Evolutionary conservation across 169 alveolate genomes (phyloP), one percentile per base, ranked within the genome.

Genomic region (Babesia ovata): DNA sequence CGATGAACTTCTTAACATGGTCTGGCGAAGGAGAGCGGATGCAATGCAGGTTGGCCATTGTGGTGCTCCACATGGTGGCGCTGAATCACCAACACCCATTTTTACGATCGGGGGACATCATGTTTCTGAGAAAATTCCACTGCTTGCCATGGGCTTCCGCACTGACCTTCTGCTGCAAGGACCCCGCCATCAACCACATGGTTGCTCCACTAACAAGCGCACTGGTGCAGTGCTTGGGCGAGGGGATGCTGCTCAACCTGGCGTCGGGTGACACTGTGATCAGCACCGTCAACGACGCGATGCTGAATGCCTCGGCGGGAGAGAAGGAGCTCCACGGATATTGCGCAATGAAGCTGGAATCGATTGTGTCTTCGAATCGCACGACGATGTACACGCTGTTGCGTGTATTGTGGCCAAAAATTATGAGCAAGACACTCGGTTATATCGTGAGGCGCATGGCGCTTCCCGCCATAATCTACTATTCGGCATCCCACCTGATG

Each of bases 111-210:
- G 67, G 60, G 49, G 88, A 70, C 24, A 58, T 81, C 22, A 26
- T 59, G 19, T 63, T 44, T 28, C 19, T 81, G 62, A 63, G 88
- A 33, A 58, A 59, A 46, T 46, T 81, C 39, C 76, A 71, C 78
- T 29, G 79, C 28, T 53, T 81, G 28, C 88, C 88, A 3, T 81
- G 88, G 88, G 61, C 57, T 12, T 74, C 88, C 2, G 84, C 79
- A 36, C 17, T 81, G 28, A 13, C 61, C 16, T 81, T 63, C 48
- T 81, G 88, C 33, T 49, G 74, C 21, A 49, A 16, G 11, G 88
- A 81, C 46, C 70, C 63, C 2, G 73, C 52, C 29, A 59, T 49
- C 28, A 62, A 56, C 69, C 57, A 73, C 79, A 60, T 81, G 62
- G 83, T 81, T n/a, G 83, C 70, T 33, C 74, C 72, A 26, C 44